phyloP scores from a whole-genome alignment of 169 alveolate genomes.

The Plasmodium cynomolgi region DNA sequence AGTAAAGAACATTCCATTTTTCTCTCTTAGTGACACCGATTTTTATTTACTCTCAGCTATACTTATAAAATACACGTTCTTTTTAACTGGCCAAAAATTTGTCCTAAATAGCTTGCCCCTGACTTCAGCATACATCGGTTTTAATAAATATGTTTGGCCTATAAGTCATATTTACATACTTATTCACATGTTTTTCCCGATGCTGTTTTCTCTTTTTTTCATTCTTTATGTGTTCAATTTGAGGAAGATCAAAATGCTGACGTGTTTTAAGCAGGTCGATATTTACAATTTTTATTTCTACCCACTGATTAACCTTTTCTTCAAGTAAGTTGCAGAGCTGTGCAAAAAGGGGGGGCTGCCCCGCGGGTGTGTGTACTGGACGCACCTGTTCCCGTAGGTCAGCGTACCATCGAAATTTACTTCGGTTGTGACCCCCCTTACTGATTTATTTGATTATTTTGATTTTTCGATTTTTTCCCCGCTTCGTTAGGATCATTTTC shows the following conservation, averaged over 20 bases:
- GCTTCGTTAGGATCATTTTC: slow-evolving; percentile 10
- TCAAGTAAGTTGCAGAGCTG: slow-evolving; percentile 14
- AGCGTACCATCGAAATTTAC: background rate
- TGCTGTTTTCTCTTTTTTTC: slow-evolving; percentile 29
- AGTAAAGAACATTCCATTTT: slow-evolving; percentile 28
- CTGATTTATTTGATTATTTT: background rate
- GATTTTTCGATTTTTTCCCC: background rate
- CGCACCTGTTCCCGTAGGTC: background rate
- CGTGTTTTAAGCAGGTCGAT: slow-evolving; percentile 16
- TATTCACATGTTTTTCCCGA: slow-evolving; percentile 48
- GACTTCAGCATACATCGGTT: slow-evolving; percentile 35
- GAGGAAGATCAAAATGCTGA: slow-evolving; percentile 39
- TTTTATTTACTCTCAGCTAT: slow-evolving; percentile 40
- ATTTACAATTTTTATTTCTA: slow-evolving; percentile 43
- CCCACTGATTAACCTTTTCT: slow-evolving; percentile 50
- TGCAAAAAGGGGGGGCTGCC: background rate
- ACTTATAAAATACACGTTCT: slow-evolving; percentile 59
- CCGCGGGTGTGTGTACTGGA: background rate
- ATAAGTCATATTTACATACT: slow-evolving; percentile 42
- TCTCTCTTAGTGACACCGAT: slow-evolving; percentile 37
- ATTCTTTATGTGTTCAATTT: slow-evolving; percentile 21
- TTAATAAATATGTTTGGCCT: slow-evolving; percentile 53
- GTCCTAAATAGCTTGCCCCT: slow-evolving; percentile 22
- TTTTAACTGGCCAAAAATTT: slow-evolving; percentile 65
- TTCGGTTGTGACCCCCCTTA: background rate